Percentiles rank a stretch among this genome's conserved stretches.
Conservation (phyloP, 148 eudicot species). For the Linanthus parryae region DNA sequence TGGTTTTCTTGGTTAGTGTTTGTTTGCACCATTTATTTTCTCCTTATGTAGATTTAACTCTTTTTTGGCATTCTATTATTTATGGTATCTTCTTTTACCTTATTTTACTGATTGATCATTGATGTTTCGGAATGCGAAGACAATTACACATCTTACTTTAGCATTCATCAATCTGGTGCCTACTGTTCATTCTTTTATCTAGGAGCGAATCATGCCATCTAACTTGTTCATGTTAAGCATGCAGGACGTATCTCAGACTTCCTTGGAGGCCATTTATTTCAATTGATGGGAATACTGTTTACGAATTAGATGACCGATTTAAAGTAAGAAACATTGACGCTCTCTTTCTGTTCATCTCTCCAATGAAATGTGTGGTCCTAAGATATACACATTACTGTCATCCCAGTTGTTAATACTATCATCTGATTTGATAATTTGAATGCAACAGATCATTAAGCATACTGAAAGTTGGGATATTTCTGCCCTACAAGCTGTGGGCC, state of each 20-base stretch:
- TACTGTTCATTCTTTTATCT: too few species aligned
- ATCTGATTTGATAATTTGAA: constrained; percentile 5
- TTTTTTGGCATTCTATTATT: too few species aligned
- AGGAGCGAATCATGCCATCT: too few species aligned
- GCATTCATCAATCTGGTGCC: background rate
- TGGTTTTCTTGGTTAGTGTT: background rate
- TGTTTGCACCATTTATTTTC: background rate
- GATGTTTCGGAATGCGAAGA: background rate
- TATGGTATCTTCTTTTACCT: too few species aligned
- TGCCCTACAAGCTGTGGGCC: constrained; percentile 85
- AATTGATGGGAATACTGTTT: constrained; percentile 69
- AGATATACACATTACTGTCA: background rate
- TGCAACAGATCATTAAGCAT: constrained; percentile 65
- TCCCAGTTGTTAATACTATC: background rate
- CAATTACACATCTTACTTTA: background rate
- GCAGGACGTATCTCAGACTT: constrained; percentile 89
- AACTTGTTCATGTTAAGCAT: constrained; percentile 1
- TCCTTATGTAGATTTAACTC: too few species aligned
- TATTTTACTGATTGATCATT: background rate
- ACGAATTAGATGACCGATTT: constrained; percentile 48
- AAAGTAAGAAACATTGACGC: constrained; percentile 34
- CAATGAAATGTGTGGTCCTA: background rate
- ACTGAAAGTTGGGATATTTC: constrained; percentile 85
- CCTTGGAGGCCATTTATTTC: constrained; percentile 90
- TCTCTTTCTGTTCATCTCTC: too few species aligned